Conservation (phyloP, 2,329 filamentous ascomycete species). For the Cryphonectria japonica region DNA sequence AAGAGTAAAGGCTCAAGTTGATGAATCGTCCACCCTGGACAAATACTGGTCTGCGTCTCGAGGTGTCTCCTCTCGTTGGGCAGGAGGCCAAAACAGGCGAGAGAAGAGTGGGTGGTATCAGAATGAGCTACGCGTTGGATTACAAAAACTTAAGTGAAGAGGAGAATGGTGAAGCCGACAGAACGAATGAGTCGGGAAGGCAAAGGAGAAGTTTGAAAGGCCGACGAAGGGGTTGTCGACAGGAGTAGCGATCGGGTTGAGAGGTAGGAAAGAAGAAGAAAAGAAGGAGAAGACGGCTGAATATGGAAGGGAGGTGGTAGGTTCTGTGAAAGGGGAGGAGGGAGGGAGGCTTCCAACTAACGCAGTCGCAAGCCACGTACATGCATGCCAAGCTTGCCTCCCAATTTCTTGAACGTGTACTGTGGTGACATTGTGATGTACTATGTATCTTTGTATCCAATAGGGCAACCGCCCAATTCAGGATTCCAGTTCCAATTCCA, state of each 20-base stretch:
- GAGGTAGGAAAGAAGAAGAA: not conserved
- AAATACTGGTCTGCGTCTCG: not conserved
- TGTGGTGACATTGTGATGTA: not conserved
- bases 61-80: not conserved
- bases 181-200: conserved; percentile 9
- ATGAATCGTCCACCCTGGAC: not conserved
- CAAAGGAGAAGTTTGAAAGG: not conserved
- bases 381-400: not conserved
- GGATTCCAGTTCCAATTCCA: conserved; percentile 1
- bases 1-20: not conserved
- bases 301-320: not conserved
- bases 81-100: not conserved
- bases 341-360: not conserved
- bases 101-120: not conserved
- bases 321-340: not conserved
- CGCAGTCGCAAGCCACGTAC: not conserved
- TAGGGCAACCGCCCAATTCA: not conserved
- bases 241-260: not conserved
- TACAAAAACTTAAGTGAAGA: conserved; percentile 1
- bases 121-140: not conserved
- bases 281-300: not conserved
- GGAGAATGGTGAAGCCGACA: not conserved
- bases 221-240: not conserved
- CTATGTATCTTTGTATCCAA: not conserved
- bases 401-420: not conserved